Evolutionary conservation across 352 stramenopile genomes (phyloP).

Genomic region (Globisporangium okanoganense): DNA sequence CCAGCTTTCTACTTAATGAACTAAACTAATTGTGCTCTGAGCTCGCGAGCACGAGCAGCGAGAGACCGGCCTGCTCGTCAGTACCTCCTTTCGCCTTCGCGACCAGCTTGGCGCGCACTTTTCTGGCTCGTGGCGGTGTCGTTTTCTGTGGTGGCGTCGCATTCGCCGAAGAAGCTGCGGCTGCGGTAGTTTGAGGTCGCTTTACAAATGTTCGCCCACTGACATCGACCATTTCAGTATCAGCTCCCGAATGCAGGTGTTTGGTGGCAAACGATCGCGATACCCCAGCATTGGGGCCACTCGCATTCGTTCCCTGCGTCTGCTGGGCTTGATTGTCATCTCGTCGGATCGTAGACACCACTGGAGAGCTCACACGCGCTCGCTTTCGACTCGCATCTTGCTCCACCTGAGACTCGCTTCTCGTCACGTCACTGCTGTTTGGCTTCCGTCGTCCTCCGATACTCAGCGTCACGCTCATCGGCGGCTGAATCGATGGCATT

Average conservation of each 20-base stretch:
- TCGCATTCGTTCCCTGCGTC: not conserved
- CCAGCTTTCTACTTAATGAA: not conserved
- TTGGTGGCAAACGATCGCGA: not conserved
- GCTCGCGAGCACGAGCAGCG: constrained; percentile 1
- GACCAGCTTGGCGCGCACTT: not conserved
- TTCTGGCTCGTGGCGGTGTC: not conserved
- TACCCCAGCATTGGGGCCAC: not conserved
- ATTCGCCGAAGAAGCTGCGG: not conserved
- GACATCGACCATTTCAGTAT: not conserved
- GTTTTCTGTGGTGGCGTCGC: not conserved
- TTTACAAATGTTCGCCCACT: not conserved
- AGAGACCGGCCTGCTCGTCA: not conserved
- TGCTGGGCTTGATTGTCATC: not conserved
- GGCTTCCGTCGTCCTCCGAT: not conserved
- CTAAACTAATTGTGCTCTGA: not conserved
- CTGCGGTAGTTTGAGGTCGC: not conserved
- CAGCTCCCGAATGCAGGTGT: not conserved
- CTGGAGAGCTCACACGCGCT: not conserved
- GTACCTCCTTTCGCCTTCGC: not conserved
- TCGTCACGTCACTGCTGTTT: not conserved
- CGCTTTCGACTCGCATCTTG: not conserved
- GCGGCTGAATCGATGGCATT: constrained; percentile 5
- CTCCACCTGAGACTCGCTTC: not conserved
- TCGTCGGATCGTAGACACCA: not conserved
- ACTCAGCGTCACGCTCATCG: constrained; percentile 10